Conservation (phyloP, 2,329 filamentous ascomycete genomes). For the Penicillium sp. region DNA sequence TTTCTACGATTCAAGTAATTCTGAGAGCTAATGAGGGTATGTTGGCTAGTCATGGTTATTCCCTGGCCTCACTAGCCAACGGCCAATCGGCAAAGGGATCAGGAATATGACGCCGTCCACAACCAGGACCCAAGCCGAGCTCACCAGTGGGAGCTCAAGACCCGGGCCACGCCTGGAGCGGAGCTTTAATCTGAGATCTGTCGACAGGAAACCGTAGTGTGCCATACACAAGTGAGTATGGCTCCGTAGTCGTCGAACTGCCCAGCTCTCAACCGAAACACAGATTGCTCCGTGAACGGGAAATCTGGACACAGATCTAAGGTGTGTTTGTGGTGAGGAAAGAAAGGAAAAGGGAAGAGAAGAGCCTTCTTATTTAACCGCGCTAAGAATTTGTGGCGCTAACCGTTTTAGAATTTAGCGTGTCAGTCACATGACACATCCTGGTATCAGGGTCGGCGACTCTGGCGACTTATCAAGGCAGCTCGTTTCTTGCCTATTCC, state of each 20-base stretch:
- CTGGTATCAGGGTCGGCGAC: constrained; percentile 6
- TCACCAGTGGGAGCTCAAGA: constrained; percentile 71
- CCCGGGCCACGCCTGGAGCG: constrained; percentile 51
- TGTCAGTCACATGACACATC: constrained; percentile 14
- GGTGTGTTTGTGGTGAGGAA: constrained; percentile 43
- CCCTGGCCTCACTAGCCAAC: constrained; percentile 86
- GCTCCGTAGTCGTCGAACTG: constrained; percentile 88
- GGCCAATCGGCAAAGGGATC: constrained; percentile 79
- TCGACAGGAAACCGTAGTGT: constrained; percentile 81
- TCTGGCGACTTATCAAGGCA: background rate
- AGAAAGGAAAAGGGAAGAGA: constrained; percentile 42
- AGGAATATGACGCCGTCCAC: constrained; percentile 80
- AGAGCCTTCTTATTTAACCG: constrained; percentile 31
- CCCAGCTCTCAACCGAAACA: constrained; percentile 75
- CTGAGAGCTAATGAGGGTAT: constrained; percentile 40
- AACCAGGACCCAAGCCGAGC: constrained; percentile 57
- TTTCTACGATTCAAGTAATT: background rate
- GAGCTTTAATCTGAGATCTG: constrained; percentile 80
- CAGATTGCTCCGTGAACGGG: constrained; percentile 57
- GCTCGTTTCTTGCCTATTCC: background rate
- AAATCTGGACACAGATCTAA: constrained; percentile 85
- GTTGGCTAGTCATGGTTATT: constrained; percentile 80
- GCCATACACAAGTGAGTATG: constrained; percentile 62
- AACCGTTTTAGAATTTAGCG: constrained; percentile 15
- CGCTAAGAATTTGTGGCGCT: constrained; percentile 26